phyloP scores from a whole-genome alignment of 176 grass and related monocot species.

The Pontederia crassipes region DNA sequence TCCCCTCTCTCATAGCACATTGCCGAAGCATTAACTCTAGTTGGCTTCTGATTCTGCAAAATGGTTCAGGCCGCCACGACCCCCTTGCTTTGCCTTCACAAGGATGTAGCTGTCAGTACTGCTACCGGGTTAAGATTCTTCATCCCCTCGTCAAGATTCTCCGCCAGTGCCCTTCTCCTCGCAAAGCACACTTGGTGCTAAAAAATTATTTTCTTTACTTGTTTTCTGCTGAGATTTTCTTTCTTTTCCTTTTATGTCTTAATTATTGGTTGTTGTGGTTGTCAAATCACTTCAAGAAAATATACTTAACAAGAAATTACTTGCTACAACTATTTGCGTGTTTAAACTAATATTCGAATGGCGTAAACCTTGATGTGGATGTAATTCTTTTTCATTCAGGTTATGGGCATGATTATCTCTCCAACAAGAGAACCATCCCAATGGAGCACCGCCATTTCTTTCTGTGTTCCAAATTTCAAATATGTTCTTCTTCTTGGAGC shows the following conservation, averaged over 20 bases:
- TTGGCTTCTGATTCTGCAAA: constrained; percentile 63
- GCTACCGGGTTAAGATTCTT: constrained; percentile 86
- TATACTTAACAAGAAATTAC: too few relatives aligned
- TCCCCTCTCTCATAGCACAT: constrained; percentile 53
- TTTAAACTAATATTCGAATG: too few relatives aligned
- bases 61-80: constrained; percentile 76
- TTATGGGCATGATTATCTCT: constrained; percentile 82
- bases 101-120: constrained; percentile 81
- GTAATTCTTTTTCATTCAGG: constrained; percentile 21
- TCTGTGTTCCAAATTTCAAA: constrained; percentile 38
- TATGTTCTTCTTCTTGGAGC: constrained; percentile 85
- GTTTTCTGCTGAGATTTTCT: too few relatives aligned
- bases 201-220: background rate
- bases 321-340: too few relatives aligned
- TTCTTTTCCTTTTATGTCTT: too few relatives aligned
- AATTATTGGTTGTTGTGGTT: too few relatives aligned
- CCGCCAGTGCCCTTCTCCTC: constrained; percentile 38
- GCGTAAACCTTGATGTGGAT: too few relatives aligned
- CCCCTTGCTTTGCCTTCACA: constrained; percentile 66
- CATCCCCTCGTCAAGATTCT: constrained; percentile 78
- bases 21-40: constrained; percentile 39
- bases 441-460: constrained; percentile 79
- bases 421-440: constrained; percentile 82
- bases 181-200: constrained; percentile 65
- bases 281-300: too few relatives aligned